Percentiles rank a stretch among this genome's conserved stretches.
Evolutionary conservation across 1,139 yeast genomes (phyloP).

Genomic region (Sugiyamaella xylanicola): DNA sequence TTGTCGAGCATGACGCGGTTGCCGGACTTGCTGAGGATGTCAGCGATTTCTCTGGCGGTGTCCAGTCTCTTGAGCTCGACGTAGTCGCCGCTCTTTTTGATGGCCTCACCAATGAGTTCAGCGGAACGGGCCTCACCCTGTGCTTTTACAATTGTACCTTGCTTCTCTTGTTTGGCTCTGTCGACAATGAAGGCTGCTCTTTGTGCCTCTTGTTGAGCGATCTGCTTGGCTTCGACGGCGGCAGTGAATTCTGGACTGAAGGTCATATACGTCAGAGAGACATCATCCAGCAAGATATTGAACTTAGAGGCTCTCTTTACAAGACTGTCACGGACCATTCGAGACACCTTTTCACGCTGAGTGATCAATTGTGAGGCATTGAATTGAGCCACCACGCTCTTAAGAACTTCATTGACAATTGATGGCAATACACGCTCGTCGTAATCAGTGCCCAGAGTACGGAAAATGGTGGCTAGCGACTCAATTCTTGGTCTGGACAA

Average conservation of each 20-base stretch:
- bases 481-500: constrained; percentile 82
- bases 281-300: constrained; percentile 88
- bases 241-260: constrained; percentile 97
- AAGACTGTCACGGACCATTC: constrained; percentile 86
- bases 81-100: constrained; percentile 91
- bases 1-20: constrained; percentile 90
- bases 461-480: constrained; percentile 78
- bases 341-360: constrained; percentile 94
- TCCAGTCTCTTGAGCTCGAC: constrained; percentile 96
- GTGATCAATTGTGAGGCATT: constrained; percentile 97
- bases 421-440: constrained; percentile 97
- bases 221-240: constrained; percentile 98
- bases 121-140: constrained; percentile 99
- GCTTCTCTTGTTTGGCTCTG: constrained; percentile 96
- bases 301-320: constrained; percentile 90
- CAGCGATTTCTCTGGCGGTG: constrained; percentile 95
- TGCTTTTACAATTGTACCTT: constrained; percentile 93
- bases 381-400: constrained; percentile 96
- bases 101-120: constrained; percentile 97
- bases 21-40: constrained; percentile 80
- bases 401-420: constrained; percentile 93
- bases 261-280: constrained; percentile 92
- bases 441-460: constrained; percentile 91
- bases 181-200: constrained; percentile 97
- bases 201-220: constrained; percentile 99